Percentiles rank a stretch among this genome's conserved stretches.
phyloP scores from a whole-genome alignment of 1,284 basidiomycete species.

The Cryptococcus sp. region DNA sequence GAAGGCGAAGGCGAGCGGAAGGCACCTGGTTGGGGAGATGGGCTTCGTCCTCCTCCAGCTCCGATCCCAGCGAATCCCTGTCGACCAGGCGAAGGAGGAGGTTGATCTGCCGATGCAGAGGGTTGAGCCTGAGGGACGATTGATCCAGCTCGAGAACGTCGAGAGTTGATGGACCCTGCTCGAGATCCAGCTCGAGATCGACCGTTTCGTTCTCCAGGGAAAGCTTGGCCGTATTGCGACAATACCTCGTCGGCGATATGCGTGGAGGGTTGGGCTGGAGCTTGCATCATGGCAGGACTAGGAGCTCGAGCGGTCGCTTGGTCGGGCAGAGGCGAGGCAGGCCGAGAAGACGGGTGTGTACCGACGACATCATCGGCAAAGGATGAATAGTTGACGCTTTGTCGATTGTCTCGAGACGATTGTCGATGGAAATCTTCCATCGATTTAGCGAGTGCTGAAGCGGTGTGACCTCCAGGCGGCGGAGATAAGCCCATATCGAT shows the following conservation, averaged over 20 bases:
- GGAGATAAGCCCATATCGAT: slow-evolving; percentile 44
- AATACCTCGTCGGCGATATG: slow-evolving; percentile 68
- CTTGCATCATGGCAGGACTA: slow-evolving; percentile 62
- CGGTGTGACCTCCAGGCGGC: slow-evolving; percentile 45
- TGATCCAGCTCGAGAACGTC: slow-evolving; percentile 43
- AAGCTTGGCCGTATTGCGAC: slow-evolving; percentile 69
- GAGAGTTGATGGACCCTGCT: slow-evolving; percentile 43
- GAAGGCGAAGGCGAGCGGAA: slow-evolving; percentile 35
- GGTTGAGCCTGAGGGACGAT: slow-evolving; percentile 12
- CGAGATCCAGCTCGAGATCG: slow-evolving; percentile 47
- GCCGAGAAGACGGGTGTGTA: slow-evolving; percentile 62
- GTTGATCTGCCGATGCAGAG: background rate
- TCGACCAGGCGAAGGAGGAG: slow-evolving; percentile 44
- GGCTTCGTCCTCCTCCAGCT: slow-evolving; percentile 55
- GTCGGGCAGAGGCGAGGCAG: slow-evolving; percentile 59
- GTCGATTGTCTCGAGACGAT: slow-evolving; percentile 29
- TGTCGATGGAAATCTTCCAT: slow-evolving; percentile 45
- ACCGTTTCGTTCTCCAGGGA: slow-evolving; percentile 70
- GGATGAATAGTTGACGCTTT: slow-evolving; percentile 48
- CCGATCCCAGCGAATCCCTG: slow-evolving; percentile 73
- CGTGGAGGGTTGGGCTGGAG: slow-evolving; percentile 52
- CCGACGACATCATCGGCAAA: slow-evolving; percentile 71
- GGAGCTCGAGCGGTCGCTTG: slow-evolving; percentile 36
- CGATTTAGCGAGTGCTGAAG: slow-evolving; percentile 45
- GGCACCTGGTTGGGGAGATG: slow-evolving; percentile 56